These are phyloP conservation scores for Xeromyces bisporus DNA, from an alignment of 495 filamentous ascomycete genomes.

Conservation along the genomic window DNA sequence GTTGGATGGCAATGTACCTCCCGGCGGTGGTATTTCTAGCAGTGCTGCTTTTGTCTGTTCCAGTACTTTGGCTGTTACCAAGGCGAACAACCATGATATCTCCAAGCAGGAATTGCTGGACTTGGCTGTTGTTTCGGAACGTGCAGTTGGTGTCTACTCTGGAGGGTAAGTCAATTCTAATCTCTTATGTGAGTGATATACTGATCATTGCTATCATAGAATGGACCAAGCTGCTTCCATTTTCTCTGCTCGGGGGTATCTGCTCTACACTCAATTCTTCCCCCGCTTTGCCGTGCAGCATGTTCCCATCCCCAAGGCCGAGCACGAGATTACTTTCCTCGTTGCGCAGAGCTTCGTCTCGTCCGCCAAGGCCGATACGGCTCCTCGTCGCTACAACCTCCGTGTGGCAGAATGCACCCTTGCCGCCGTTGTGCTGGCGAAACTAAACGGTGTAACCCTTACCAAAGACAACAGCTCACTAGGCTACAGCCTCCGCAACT, in stretches of 20 bases:
- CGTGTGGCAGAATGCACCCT: constrained; percentile 90
- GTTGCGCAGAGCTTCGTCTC: constrained; percentile 89
- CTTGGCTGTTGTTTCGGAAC: constrained; percentile 82
- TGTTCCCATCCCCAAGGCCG: constrained; percentile 67
- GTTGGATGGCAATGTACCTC: constrained; percentile 81
- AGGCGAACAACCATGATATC: constrained; percentile 68
- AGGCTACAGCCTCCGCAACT: constrained; percentile 65
- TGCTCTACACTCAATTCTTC: constrained; percentile 79
- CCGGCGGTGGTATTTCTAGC: constrained; percentile 79
- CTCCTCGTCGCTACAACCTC: constrained; percentile 86
- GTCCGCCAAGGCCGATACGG: constrained; percentile 87
- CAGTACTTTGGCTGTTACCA: constrained; percentile 74
- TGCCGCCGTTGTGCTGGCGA: constrained; percentile 60
- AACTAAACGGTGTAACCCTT: constrained; percentile 44
- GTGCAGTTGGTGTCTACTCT: constrained; percentile 89
- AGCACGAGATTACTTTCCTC: constrained; percentile 75
- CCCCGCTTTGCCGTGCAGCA: constrained; percentile 60
- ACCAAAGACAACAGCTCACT: constrained; percentile 69
- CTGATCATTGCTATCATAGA: constrained; percentile 6
- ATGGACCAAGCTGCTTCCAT: constrained; percentile 99
- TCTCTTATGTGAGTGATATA: neutral
- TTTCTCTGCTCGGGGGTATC: constrained; percentile 68
- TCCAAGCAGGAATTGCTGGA: constrained; percentile 82
- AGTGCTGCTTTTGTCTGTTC: constrained; percentile 90
- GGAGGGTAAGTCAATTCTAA: constrained; percentile 47